Base-by-base conservation (phyloP, 805 yeast species). In the Komagataella populi region DNA sequence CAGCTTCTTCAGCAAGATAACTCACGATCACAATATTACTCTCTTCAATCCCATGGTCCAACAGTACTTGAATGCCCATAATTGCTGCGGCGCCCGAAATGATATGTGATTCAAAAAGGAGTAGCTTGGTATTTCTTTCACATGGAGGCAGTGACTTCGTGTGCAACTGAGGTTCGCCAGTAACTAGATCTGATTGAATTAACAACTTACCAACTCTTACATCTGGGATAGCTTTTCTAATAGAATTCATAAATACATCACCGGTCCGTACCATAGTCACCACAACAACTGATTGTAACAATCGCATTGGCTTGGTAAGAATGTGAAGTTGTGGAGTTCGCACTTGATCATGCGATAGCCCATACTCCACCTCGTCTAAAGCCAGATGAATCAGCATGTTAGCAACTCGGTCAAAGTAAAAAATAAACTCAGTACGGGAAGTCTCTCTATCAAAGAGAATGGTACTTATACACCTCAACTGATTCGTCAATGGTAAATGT, bases 91-190 rank as follows among this genome's bases (percentile, higher is more conserved):
- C 95, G 2, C 98, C 99, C 30, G 95, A 82, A 36, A 87, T 83
- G 49, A 88, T 73, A 63, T 91, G 96, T 0, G 96, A 87, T 61
- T 91, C 97, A 60, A 87, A 78, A 49, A 91, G 66, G 6, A 91
- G 66, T 1, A 87, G 79, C 54, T 76, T 78, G 43, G 69, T 63
- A 17, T 17, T 39, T 12, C 14, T 14, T 7, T 23, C 55, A 47
- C 53, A 45, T 0, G 65, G 62, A 0, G 97, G 96, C 44, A 91
- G 66, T 22, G 79, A 76, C 56, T 84, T 84, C n/a, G 83, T 80
- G 63, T 90, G 96, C 54, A 93, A 71, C 61, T 84, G 90, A 1
- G 99, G 98, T 66, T 91, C 98, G 6, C 98, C 98, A 0, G 98
- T 90, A 20, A 71, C 67, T 0, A 93, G 73, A 63, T 90, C 96